Conservation (phyloP, 805 yeast species). For the Hanseniaspora opuntiae region DNA sequence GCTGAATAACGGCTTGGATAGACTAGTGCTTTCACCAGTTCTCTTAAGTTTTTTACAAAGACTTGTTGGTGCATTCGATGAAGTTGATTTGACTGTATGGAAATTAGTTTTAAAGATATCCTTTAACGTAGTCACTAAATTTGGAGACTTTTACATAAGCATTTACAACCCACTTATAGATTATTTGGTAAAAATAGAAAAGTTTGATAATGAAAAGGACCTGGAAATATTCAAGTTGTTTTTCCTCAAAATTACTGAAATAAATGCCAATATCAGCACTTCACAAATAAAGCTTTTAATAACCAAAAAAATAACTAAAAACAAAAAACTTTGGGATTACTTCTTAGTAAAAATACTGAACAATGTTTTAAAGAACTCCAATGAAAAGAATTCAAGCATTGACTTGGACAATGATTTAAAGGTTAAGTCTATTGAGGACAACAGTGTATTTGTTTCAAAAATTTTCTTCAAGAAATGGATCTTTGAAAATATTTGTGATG, state of each 20-base stretch:
- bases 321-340: neutral
- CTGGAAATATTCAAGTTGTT: slow-evolving; percentile 4
- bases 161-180: neutral
- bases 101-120: neutral
- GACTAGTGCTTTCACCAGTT: neutral
- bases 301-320: neutral
- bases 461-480: neutral
- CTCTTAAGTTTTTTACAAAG: neutral
- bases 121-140: neutral
- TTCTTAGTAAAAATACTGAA: slow-evolving; percentile 2
- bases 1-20: neutral
- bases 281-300: neutral
- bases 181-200: slow-evolving; percentile 1
- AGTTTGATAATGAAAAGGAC: neutral
- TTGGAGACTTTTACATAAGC: neutral
- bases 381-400: neutral
- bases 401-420: neutral
- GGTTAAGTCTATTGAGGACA: neutral
- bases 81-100: slow-evolving; percentile 2
- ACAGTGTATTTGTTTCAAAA: neutral
- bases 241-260: slow-evolving; percentile 3
- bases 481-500: neutral
- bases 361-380: slow-evolving; percentile 1
- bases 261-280: neutral
- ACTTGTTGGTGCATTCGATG: neutral